A percentile compares a stretch with the other conserved stretches of the same genome.
Conservation (phyloP, 2,329 filamentous ascomycete species). For the Drechslerella dactyloides region DNA sequence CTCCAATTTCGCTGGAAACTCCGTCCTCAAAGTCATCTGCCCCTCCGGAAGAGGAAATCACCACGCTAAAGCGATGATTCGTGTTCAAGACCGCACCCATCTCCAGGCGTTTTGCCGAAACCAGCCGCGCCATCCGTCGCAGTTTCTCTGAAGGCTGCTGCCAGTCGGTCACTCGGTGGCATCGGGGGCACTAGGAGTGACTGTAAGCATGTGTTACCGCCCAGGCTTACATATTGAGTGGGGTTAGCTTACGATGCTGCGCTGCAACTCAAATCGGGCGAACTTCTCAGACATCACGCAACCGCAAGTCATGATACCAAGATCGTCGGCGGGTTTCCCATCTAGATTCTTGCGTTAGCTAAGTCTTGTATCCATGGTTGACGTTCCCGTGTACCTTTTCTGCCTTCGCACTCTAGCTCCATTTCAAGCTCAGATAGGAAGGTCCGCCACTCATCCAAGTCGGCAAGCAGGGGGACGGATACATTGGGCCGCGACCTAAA, state of each 20-base stretch:
- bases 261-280: slow-evolving; percentile 43
- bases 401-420: slow-evolving; percentile 51
- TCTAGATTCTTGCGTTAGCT: slow-evolving; percentile 48
- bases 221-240: background rate
- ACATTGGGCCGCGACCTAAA: slow-evolving; percentile 51
- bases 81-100: slow-evolving; percentile 42
- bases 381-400: slow-evolving; percentile 46
- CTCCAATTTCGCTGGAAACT: slow-evolving; percentile 40
- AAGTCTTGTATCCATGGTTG: slow-evolving; percentile 49
- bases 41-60: slow-evolving; percentile 45
- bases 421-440: slow-evolving; percentile 51
- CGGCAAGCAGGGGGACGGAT: slow-evolving; percentile 51
- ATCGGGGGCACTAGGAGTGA: slow-evolving; percentile 41
- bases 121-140: slow-evolving; percentile 35
- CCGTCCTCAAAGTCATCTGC: slow-evolving; percentile 43
- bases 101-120: slow-evolving; percentile 44
- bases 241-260: slow-evolving; percentile 42
- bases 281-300: slow-evolving; percentile 51
- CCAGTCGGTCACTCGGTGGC: slow-evolving; percentile 42
- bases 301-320: slow-evolving; percentile 50
- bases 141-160: slow-evolving; percentile 42
- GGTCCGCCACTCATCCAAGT: slow-evolving; percentile 51
- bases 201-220: slow-evolving; percentile 19
- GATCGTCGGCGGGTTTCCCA: slow-evolving; percentile 50
- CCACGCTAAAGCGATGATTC: slow-evolving; percentile 49